Base-by-base conservation (phyloP, 371 early-diverging fungal species). In the Mucor irregularis region DNA sequence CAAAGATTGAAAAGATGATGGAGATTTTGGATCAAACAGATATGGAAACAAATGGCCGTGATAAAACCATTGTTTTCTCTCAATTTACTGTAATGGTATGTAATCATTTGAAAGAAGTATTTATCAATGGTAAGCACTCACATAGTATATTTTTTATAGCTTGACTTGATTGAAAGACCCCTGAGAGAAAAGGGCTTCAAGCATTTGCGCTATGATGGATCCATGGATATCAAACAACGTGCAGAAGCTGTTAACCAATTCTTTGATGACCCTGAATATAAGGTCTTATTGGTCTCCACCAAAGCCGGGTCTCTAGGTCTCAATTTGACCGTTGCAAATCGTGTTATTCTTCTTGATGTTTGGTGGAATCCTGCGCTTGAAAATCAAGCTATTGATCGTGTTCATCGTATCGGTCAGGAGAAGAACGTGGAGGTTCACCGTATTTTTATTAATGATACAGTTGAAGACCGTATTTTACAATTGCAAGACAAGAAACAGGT, bases 391-490 rank as follows among this genome's bases (percentile, higher is more conserved):
- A 88, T 90, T 61, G 90, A 89, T 61, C 79, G 91, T 44, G 95
- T 96, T 0, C 99, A 99, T 76, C 87, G 99, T 46, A 83, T 99
- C 59, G 99, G 99, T 5, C 99, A 99, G 70, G 94, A 90, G 5
- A 88, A 89, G 42, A 3, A 44, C 4, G 59, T 59, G 0, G 56
- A 58, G 2, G 60, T 64, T 17, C 58, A 68, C 43, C 64, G 68
- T 43, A 53, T 60, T 3, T 62, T 69, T 31, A 58, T 61, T 29
- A 49, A 42, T 11, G 58, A 66, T 33, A 75, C 74, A 0, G 67
- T 78, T 0, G 78, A 78, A 47, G 71, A 75, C 33, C 76, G 73
- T 24, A 71, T 75, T 10, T 53, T 68, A 8, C 61, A 66, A 26
- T 33, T 78, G 4, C 76, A 75, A 40, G 64, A 71, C 17, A 71